Percentiles rank a stretch among this genome's conserved stretches.
These are phyloP conservation scores for Colletotrichum karsti DNA, from an alignment of 2,329 filamentous ascomycete species.

Conservation along the genomic window DNA sequence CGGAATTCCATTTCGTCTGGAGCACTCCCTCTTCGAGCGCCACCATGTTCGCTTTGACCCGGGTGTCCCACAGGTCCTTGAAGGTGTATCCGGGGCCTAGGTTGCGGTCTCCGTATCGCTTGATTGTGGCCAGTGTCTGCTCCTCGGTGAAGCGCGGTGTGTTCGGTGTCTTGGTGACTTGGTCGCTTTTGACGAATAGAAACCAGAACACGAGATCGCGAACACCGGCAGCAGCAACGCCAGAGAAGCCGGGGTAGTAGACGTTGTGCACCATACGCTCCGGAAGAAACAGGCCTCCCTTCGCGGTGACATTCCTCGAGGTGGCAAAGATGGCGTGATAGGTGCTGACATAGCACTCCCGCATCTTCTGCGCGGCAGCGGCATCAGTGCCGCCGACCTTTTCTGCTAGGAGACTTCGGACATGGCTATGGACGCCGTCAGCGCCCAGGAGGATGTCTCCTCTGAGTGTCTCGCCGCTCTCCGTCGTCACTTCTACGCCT, in stretches of 20 bases:
- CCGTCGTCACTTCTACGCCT: not conserved
- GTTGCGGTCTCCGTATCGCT: not conserved
- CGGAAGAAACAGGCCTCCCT: not conserved
- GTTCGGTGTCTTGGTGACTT: not conserved
- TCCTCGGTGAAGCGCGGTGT: not conserved
- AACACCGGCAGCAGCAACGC: not conserved
- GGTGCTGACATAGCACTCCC: not conserved
- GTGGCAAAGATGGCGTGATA: not conserved
- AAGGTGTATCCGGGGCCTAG: not conserved
- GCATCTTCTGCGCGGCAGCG: not conserved
- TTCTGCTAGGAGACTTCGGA: not conserved
- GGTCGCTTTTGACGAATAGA: not conserved
- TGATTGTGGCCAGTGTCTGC: not conserved
- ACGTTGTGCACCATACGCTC: not conserved
- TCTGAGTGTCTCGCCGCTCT: not conserved
- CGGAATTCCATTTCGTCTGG: not conserved
- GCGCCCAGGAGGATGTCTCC: not conserved
- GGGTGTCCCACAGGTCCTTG: not conserved
- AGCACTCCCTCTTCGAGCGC: not conserved
- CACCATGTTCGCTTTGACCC: not conserved
- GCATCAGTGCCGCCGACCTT: not conserved
- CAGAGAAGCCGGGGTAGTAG: not conserved
- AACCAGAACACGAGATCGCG: not conserved
- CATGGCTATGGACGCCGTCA: not conserved
- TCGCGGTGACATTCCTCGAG: not conserved